Base-by-base conservation (phyloP, 441 rosid genomes). In the Euphorbia corollata region DNA sequence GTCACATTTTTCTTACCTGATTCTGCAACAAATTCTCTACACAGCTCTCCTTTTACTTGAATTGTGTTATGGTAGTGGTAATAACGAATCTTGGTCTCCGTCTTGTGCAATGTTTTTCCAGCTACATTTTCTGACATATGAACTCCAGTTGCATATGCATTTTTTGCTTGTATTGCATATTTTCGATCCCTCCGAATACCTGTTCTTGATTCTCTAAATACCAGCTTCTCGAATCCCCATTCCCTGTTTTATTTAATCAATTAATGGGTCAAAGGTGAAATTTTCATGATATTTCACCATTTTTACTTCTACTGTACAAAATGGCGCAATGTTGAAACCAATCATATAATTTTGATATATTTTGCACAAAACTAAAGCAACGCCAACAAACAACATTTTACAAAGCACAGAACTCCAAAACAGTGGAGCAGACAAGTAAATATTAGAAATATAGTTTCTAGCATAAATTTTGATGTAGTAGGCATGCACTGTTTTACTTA, bases 141-240 rank as follows among this genome's bases (percentile, higher is more conserved):
- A 27, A 90, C 97, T 15, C 97, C 95, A 0, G 95, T 90, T 0
- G 95, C 88, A 59, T 61, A 86, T 16, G 90, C 97, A 36, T 88
- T 90, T 81, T 79, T 83, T 3, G 97, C 91, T 64, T 88, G 97
- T 16, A 88, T 88, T 36, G 95, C 97, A 13, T 88, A 90, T 71
- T 90, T 90, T 55, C 95, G 75, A 12, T 90, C 97, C 0, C 97
- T 83, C 3, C 97, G 69, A 50, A 88, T 83, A 19, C 88, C 79
- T 0, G 76, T 83, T 71, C 86, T 77, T 36, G 89, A 83, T 61
- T 90, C 95, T 75, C 77, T 84, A 76, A 85, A 86, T 4, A 86
- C 34, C 4, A 90, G 84, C 81, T 90, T 88, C 85, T 90, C 95
- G 70, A 90, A 81, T 70, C 91, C 97, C 97, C 97, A 88, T 82